Percentiles rank a stretch among this genome's conserved stretches.
phyloP scores from a whole-genome alignment of 805 yeast species.

The Jamesozyma rosinii region DNA sequence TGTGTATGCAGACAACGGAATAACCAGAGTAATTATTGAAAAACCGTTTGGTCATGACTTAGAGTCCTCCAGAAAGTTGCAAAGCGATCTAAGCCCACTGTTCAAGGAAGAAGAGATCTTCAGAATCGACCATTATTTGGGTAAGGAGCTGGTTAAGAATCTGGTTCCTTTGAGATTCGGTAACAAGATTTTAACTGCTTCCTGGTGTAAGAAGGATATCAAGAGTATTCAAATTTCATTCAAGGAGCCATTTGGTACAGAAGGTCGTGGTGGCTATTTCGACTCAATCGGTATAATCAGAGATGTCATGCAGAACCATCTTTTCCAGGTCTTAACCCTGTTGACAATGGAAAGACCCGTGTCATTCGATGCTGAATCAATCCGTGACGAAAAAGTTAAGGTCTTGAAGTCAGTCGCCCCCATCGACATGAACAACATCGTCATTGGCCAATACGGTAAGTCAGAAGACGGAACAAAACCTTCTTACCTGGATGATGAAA shows the following conservation, averaged over 20 bases:
- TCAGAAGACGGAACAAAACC: slow-evolving; percentile 87
- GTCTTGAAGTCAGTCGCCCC: slow-evolving; percentile 73
- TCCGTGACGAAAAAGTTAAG: slow-evolving; percentile 93
- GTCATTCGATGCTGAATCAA: slow-evolving; percentile 81
- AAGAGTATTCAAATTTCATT: slow-evolving; percentile 78
- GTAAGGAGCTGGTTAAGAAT: slow-evolving; percentile 96
- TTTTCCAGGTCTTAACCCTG: slow-evolving; percentile 82
- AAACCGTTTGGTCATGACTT: slow-evolving; percentile 96
- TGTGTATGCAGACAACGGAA: slow-evolving; percentile 59
- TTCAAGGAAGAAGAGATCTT: slow-evolving; percentile 85
- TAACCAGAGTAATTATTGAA: slow-evolving; percentile 79
- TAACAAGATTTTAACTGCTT: slow-evolving; percentile 72
- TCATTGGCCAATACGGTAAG: slow-evolving; percentile 79
- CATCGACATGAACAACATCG: slow-evolving; percentile 52
- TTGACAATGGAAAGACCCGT: slow-evolving; percentile 94
- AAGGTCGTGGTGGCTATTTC: slow-evolving; percentile 97
- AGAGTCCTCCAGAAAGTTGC: slow-evolving; percentile 66
- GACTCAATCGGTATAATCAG: slow-evolving; percentile 90
- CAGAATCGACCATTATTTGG: slow-evolving; percentile 94
- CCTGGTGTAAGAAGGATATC: slow-evolving; percentile 77
- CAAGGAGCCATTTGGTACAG: slow-evolving; percentile 96
- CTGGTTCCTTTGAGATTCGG: slow-evolving; percentile 82
- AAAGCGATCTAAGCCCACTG: slow-evolving; percentile 69
- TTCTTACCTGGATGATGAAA: slow-evolving; percentile 81
- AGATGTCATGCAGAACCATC: slow-evolving; percentile 96